These are phyloP conservation scores for Aegle marmelos DNA, from an alignment of 345 rosid genomes.

Conservation along the genomic window DNA sequence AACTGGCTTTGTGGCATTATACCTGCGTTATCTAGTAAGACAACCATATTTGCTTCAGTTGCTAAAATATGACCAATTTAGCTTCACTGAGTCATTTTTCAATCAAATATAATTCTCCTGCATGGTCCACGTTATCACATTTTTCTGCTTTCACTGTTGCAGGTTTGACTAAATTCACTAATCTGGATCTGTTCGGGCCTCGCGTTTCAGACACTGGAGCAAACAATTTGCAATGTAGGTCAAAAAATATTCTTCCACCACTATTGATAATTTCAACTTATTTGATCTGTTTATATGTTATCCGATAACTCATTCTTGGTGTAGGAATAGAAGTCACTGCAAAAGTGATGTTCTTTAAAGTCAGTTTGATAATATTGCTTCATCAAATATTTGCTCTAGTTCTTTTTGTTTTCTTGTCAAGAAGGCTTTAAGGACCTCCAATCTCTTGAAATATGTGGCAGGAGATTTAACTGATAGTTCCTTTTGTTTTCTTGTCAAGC, in stretches of 20 bases:
- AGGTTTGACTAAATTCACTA: conserved; percentile 56
- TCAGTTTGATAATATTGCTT: neutral
- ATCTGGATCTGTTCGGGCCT: conserved; percentile 76
- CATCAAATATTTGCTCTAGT: neutral
- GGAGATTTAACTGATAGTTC: conserved; percentile 53
- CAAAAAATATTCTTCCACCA: neutral
- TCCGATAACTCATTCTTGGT: neutral
- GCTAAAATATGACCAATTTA: neutral
- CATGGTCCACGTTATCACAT: neutral
- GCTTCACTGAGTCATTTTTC: neutral
- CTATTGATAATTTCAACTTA: neutral
- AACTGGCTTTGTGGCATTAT: neutral
- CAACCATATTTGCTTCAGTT: neutral
- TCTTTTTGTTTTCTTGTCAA: neutral
- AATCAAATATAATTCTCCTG: neutral
- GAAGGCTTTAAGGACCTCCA: conserved; percentile 56
- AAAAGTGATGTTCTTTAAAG: neutral
- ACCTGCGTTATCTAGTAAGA: neutral
- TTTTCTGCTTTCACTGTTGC: conserved; percentile 14
- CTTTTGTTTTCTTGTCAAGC: conserved; percentile 2
- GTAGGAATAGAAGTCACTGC: neutral
- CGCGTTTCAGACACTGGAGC: conserved; percentile 73
- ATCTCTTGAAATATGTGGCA: conserved; percentile 65
- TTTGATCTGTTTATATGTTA: neutral
- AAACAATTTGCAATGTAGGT: conserved; percentile 40